A percentile compares a stretch with the other conserved stretches of the same genome.
Conservation (phyloP, 768 basidiomycete genomes). For the Cantharellus cinnabarinus region DNA sequence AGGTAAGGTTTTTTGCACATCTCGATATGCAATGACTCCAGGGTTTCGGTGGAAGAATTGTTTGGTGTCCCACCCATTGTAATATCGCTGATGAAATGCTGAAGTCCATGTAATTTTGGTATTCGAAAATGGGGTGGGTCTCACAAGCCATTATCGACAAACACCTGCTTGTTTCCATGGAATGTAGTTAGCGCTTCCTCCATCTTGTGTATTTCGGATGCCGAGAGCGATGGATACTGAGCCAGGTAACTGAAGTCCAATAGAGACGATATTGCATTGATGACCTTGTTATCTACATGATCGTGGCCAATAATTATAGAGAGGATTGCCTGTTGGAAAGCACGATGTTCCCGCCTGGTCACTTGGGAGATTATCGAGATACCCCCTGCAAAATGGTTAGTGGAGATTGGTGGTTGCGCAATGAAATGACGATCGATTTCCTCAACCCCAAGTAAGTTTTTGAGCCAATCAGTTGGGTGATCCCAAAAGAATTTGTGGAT, state of each 20-base stretch:
- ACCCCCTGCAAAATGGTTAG: slow-evolving; percentile 2
- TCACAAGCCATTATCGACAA: not conserved
- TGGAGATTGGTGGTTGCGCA: slow-evolving; percentile 8
- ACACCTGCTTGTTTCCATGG: slow-evolving; percentile 1
- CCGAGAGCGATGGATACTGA: slow-evolving; percentile 19
- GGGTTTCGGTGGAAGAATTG: slow-evolving; percentile 22
- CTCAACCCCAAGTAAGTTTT: slow-evolving; percentile 1
- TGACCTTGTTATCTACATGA: not conserved
- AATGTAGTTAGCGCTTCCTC: slow-evolving; percentile 10
- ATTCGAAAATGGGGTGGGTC: slow-evolving; percentile 18
- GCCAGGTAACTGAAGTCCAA: slow-evolving; percentile 2
- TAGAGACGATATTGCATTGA: not conserved
- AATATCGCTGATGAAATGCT: slow-evolving; percentile 19
- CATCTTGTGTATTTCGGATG: slow-evolving; percentile 15
- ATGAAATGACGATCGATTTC: slow-evolving; percentile 11
- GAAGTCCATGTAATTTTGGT: slow-evolving; percentile 23
- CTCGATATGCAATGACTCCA: slow-evolving; percentile 24
- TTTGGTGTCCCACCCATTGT: slow-evolving; percentile 18
- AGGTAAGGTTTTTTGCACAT: slow-evolving; percentile 15
- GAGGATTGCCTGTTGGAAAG: slow-evolving; percentile 19
- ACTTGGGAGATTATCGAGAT: slow-evolving; percentile 2
- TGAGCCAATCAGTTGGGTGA: slow-evolving; percentile 22
- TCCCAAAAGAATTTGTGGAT: slow-evolving; percentile 22
- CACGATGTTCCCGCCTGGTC: slow-evolving; percentile 3
- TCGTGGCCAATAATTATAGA: slow-evolving; percentile 15